phyloP scores from a whole-genome alignment of 257 asterid species.

The Primulina tabacum region DNA sequence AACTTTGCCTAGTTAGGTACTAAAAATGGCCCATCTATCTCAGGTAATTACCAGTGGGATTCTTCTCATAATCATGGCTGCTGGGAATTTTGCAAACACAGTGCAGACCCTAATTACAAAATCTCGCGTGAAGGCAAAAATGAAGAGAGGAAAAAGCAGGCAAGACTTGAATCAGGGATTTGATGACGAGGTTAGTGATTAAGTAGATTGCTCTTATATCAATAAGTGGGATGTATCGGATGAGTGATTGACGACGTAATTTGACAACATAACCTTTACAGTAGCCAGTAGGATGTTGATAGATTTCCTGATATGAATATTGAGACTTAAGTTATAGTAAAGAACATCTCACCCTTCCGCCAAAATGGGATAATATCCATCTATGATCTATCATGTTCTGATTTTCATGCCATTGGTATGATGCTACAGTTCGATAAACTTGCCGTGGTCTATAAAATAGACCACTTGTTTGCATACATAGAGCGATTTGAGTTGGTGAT shows the following conservation, averaged over 20 bases:
- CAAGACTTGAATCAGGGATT: slow-evolving; percentile 57
- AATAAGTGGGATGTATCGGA: neutral
- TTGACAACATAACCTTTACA: neutral
- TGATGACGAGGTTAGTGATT: slow-evolving; percentile 37
- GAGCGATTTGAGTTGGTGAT: neutral
- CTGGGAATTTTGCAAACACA: slow-evolving; percentile 81
- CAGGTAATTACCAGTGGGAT: slow-evolving; percentile 91
- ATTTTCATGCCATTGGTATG: too few relatives aligned
- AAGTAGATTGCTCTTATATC: slow-evolving; percentile 3
- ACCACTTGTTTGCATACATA: neutral
- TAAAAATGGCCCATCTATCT: slow-evolving; percentile 9
- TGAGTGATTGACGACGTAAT: neutral
- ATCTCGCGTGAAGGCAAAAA: slow-evolving; percentile 81
- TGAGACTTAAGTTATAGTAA: neutral
- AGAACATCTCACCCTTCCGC: neutral
- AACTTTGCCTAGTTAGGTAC: neutral
- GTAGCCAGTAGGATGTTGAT: neutral
- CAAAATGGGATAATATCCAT: neutral
- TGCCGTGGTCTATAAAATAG: too few relatives aligned
- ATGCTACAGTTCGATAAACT: neutral
- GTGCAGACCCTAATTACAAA: slow-evolving; percentile 85
- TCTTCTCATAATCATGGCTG: slow-evolving; percentile 91
- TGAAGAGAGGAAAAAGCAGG: slow-evolving; percentile 69
- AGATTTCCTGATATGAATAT: neutral
- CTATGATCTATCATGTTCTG: neutral